phyloP scores from a whole-genome alignment of 139 green algal genomes.

The Marvania coccoides region DNA sequence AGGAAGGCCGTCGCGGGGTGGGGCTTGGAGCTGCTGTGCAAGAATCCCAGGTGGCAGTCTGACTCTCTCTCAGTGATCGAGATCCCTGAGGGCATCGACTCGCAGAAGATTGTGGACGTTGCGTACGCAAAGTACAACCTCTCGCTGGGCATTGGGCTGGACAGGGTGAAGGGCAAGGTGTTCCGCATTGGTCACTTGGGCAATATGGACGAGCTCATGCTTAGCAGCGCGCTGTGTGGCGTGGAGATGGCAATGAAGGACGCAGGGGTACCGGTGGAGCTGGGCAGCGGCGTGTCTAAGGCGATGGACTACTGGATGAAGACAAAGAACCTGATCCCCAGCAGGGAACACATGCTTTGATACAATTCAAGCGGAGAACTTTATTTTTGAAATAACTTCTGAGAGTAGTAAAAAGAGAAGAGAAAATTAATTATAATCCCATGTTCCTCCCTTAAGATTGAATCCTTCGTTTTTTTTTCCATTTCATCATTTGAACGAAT shows the following conservation, averaged over 20 bases:
- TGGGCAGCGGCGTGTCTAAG: slow-evolving; percentile 62
- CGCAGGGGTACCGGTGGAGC: slow-evolving; percentile 58
- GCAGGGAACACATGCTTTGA: slow-evolving; percentile 41
- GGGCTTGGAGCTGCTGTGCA: slow-evolving; percentile 90
- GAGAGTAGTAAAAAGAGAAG: no score
- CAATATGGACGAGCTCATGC: slow-evolving; percentile 97
- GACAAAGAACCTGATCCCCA: slow-evolving; percentile 61
- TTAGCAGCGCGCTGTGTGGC: slow-evolving; percentile 71
- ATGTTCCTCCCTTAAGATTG: neutral
- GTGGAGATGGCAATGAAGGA: slow-evolving; percentile 92
- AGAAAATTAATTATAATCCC: neutral
- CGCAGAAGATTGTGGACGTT: slow-evolving; percentile 75
- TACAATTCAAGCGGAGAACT: neutral
- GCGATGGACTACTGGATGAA: slow-evolving; percentile 78
- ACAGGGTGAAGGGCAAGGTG: slow-evolving; percentile 86
- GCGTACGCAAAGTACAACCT: slow-evolving; percentile 94
- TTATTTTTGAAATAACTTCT: neutral
- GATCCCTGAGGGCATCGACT: slow-evolving; percentile 78
- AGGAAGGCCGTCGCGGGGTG: slow-evolving; percentile 79
- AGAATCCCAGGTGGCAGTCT: slow-evolving; percentile 71
- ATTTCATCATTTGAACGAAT: no score
- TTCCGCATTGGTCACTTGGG: slow-evolving; percentile 96
- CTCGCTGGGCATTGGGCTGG: slow-evolving; percentile 87
- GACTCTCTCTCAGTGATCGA: slow-evolving; percentile 93
- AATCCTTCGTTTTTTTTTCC: no score